Percentiles rank a stretch among this genome's conserved stretches.
Evolutionary conservation across 2,329 filamentous ascomycete species (phyloP).

Genomic region (Trichoderma arundinaceum): DNA sequence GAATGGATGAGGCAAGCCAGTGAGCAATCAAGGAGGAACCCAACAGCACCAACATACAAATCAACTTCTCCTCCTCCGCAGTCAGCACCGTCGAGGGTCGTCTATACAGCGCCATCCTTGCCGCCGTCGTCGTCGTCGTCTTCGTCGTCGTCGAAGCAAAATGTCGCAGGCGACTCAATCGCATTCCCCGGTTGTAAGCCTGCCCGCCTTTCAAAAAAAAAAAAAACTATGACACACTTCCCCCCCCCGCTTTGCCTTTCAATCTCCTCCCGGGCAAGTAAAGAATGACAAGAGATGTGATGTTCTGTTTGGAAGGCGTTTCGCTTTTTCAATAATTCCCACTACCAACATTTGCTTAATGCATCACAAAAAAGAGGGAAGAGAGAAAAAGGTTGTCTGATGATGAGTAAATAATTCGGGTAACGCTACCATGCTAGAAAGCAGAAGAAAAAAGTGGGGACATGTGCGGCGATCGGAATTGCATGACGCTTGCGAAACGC

Average conservation of each 20-base stretch:
- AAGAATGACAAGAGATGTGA: neutral
- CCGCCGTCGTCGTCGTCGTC: constrained; percentile 30
- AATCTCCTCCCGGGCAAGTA: too few relatives aligned
- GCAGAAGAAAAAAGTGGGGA: too few relatives aligned
- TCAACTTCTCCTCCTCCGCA: constrained; percentile 51
- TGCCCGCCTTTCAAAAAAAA: too few relatives aligned
- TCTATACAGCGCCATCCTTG: constrained; percentile 53
- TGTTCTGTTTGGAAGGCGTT: too few relatives aligned
- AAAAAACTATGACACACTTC: too few relatives aligned
- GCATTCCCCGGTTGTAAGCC: constrained; percentile 34
- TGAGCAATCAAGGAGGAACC: neutral
- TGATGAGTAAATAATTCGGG: neutral
- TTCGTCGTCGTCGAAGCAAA: constrained; percentile 34
- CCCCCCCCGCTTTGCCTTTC: neutral
- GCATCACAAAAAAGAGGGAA: neutral
- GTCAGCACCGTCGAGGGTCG: constrained; percentile 12
- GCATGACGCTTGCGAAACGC: neutral
- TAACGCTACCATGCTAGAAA: too few relatives aligned
- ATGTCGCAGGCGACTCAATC: constrained; percentile 31
- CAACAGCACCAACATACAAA: constrained; percentile 46
- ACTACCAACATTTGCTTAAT: too few relatives aligned
- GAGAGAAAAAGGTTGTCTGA: neutral
- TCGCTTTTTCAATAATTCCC: too few relatives aligned
- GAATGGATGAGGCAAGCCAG: neutral
- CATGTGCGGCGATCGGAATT: neutral